Base-by-base conservation (phyloP, 1,139 yeast genomes). In the Saccharomyces hybrid region DNA sequence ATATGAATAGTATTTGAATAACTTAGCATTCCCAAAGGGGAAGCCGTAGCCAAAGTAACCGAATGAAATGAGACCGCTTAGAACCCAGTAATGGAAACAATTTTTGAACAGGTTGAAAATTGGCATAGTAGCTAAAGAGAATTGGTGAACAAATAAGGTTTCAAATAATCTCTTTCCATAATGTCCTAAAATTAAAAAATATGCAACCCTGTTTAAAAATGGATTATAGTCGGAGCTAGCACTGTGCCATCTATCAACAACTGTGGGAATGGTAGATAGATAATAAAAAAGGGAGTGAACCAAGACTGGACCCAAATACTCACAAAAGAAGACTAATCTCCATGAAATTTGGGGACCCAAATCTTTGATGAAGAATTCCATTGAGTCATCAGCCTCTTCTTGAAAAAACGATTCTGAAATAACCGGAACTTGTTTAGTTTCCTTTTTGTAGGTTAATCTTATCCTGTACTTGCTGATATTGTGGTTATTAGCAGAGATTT, bases 61-160 rank as follows among this genome's bases (percentile, higher is more conserved):
- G 2, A 89, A 81, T 53, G 88, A 76, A 60, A 82, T 76, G 38
- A 87, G 69, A 1, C 98, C 98, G 48, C 93, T 85, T 59, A 93
- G 75, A 31, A 88, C 69, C 97, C 98, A 91, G 73, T 93, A 93
- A 70, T 93, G 97, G 59, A 80, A 76, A 42, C 91, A 85, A 75
- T 93, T 93, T 73, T 91, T 89, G 77, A 93, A 87, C 58, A 93
- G 74, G 71, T 89, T 88, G 70, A 82, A 80, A 50, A 85, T 67
- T 2, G 99, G 99, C 99, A 93, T 93, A 29, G 99, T 93, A 29
- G 89, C 83, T 58, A 84, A 76, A 31, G 96, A 88, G 68, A 93
- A 93, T 59, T 76, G 79, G 73, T 93, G 99, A 50, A 93, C 84
- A 65, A 81, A 84, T 32, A 86, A 63, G 6, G 97, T 89, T 71